Base-by-base conservation (phyloP, 2,329 filamentous ascomycete genomes). In the Aspergillus floridensis region DNA sequence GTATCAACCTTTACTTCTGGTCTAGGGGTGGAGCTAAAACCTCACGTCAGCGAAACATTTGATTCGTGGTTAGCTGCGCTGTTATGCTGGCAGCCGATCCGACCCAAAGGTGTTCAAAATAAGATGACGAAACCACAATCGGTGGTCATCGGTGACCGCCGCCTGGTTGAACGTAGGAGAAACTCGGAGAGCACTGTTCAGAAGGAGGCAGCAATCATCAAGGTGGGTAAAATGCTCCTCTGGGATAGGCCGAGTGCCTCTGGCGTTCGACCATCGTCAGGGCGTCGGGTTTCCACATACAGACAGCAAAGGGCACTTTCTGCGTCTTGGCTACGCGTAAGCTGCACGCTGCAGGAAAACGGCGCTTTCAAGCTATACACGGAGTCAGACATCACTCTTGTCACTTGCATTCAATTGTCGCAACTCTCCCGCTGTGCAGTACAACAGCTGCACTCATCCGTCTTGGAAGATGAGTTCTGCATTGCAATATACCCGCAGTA, bases 401-500 rank as follows among this genome's bases (percentile, higher is more conserved):
- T 98, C 16, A 90, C 90, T 29, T 86, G 92, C 50, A 89, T 98
- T 55, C 92, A 96, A 68, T 82, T 99, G 5, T 91, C 92, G 12
- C 91, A 96, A 68, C 81, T 99, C 7, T 95, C 92, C 19, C 86
- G 95, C 56, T 95, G 90, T 72, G 92, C 93, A 8, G 88, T 99
- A 55, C 95, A 99, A 74, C 87, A 93, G 67, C 81, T 99, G 54
- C 92, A 98, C 74, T 86, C 87, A 55, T 96, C 93, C 5, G 93
- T 99, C 8, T 77, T 99, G 47, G 92, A 96, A 64, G 91, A 95
- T 73, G 92, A 97, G 60, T 95, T 91, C 71, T 98, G 93, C 78
- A 90, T 99, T 63, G 93, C 91, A 55, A 93, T 99, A 50, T 97
- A 97, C 70, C 93, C 95, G 16, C 93, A 93, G 63, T 98, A 99